These are phyloP conservation scores for Sphagnum fallax DNA, from an alignment of 228 moss, liverwort and hornwort genomes.

Conservation along the genomic window DNA sequence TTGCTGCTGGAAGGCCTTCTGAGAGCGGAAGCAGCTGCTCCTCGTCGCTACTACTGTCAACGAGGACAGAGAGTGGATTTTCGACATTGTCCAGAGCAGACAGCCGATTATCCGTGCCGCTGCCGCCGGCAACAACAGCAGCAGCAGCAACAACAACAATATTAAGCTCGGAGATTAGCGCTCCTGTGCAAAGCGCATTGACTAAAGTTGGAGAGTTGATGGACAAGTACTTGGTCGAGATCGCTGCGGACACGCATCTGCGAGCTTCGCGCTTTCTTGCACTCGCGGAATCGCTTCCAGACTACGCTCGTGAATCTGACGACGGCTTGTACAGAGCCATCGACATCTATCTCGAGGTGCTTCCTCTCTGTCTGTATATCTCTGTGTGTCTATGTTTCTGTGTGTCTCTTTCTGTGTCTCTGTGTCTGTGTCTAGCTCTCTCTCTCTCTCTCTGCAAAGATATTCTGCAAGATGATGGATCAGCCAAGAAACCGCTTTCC, in stretches of 20 bases:
- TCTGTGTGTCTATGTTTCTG: no score
- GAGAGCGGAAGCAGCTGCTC: conserved; percentile 16
- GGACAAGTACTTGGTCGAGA: conserved; percentile 89
- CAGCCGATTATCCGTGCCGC: not conserved
- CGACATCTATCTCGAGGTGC: conserved; percentile 89
- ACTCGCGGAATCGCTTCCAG: conserved; percentile 75
- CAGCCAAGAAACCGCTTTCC: no score
- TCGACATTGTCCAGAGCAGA: conserved; percentile 26
- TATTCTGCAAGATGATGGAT: no score
- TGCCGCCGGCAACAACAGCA: no score
- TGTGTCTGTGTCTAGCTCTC: no score
- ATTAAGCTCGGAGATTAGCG: conserved; percentile 38
- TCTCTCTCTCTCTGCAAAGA: no score
- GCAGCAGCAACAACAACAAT: no score
- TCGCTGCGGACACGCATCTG: conserved; percentile 71
- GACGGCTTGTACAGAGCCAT: conserved; percentile 86
- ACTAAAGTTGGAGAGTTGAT: conserved; percentile 72
- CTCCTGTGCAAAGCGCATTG: conserved; percentile 61
- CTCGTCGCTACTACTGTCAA: no score
- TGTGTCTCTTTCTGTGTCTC: no score
- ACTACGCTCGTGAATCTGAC: conserved; percentile 68
- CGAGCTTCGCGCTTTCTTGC: conserved; percentile 69
- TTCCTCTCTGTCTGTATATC: not conserved
- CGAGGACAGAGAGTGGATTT: no score
- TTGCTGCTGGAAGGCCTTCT: conserved; percentile 34